Conservation (phyloP, 2,329 filamentous ascomycete genomes). For the Xylaria sp. region DNA sequence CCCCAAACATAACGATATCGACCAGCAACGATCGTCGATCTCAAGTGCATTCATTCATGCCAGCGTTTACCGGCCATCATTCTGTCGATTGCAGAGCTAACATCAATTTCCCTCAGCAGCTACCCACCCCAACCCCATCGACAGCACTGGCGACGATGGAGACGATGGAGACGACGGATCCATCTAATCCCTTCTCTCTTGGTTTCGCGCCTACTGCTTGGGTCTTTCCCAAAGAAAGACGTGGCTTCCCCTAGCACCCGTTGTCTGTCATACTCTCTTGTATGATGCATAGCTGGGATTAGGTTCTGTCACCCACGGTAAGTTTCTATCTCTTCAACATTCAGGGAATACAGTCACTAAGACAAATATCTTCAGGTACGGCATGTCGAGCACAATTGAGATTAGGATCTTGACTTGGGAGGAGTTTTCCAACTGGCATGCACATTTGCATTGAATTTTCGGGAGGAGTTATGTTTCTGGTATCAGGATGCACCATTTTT, state of each 20-base stretch:
- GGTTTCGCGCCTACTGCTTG: slow-evolving; percentile 42
- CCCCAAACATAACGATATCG: slow-evolving; percentile 31
- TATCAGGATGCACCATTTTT: neutral
- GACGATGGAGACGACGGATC: slow-evolving; percentile 26
- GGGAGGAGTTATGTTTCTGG: neutral
- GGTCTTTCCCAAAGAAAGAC: slow-evolving; percentile 43
- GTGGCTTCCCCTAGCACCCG: slow-evolving; percentile 42
- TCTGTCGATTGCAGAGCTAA: slow-evolving; percentile 48
- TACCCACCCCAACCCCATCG: neutral
- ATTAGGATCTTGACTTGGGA: neutral
- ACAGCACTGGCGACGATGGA: neutral
- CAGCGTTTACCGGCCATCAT: slow-evolving; percentile 40
- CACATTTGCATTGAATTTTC: neutral
- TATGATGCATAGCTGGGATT: neutral
- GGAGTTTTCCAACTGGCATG: too few species aligned
- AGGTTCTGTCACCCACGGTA: slow-evolving; percentile 20
- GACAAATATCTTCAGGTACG: neutral
- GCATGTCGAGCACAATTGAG: neutral
- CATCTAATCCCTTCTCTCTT: slow-evolving; percentile 43
- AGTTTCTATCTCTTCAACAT: neutral
- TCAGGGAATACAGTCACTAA: neutral
- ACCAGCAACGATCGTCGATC: slow-evolving; percentile 30
- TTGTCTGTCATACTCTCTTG: neutral
- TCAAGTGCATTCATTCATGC: slow-evolving; percentile 35
- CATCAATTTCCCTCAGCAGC: slow-evolving; percentile 44